Base-by-base conservation (phyloP, 108 stramenopile species). In the Cyclotella kingstonii region DNA sequence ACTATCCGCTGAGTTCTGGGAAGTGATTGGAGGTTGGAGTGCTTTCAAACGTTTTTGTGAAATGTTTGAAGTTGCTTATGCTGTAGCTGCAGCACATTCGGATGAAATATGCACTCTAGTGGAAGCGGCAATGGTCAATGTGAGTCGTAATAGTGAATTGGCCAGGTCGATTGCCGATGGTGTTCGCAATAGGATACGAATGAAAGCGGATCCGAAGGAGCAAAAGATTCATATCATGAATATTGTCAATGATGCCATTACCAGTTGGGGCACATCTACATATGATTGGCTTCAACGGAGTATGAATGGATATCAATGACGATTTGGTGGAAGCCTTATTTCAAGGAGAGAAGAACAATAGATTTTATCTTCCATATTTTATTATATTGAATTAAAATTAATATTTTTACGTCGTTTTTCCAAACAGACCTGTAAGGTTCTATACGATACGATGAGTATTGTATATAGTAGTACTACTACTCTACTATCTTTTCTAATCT, bases 21-120 rank as follows among this genome's bases (percentile, higher is more conserved):
- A 94, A 56, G 87, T 96, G 14, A 63, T 99, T 25, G 98, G 96
- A n/a, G 98, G 98, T 15, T 95, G 91, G 80, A 84, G 89, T 52
- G 52, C 51, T 19, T 77, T 81, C 41, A 74, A 80, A 30, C 58
- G 76, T 19, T 94, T 94, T 45, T 91, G 89, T 49, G 81, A 84
- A 62, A 91, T 91, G 89, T 91, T 94, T 46, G 90, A 94, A 43
- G 62, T 73, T 21, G 93, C 89, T 8, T 91, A 89, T 58, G 90
- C 81, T 1, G 85, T 83, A 44, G 87, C 85, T 0, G 60, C 90
- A 5, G 51, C 74, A 10, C 89, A 87, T 46, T 60, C 82, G 11
- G 90, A 91, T 46, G 93, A 91, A 53, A 85, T 94, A 34, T 84
- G 70, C 11, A 75, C 76, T 23, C 53, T 94, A 40, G 80, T 91